Evolutionary conservation across 2,329 filamentous ascomycete species (phyloP), one percentile per base, ranked within the genome.

Genomic region (Corniculantispora saksenae): DNA sequence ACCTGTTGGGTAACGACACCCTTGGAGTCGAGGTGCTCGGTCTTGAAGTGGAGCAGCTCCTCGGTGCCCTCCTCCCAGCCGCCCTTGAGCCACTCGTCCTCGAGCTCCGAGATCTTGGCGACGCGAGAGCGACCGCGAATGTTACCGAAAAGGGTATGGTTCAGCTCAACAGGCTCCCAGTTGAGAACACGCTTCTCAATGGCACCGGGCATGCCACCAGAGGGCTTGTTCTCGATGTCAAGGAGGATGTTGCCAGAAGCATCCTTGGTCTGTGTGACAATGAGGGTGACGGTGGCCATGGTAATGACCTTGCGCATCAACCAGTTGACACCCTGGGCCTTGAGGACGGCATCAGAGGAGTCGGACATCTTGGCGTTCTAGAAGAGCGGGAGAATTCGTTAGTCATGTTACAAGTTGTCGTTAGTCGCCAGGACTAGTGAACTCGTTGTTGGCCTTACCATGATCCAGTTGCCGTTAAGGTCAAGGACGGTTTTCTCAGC

Each of bases 281-380:
- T 66, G 55, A 69, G 51, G 48, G 67, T 66, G 13, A 69, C 51
- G 48, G 60, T 66, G 57, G 63, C 65, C 51, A 65, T 61, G 61
- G 65, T 63, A 63, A 69, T 67, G 60, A 67, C 68, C 63, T 69
- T 69, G 67, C 68, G 68, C 63, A 66, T 67, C 60, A 69, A 48
- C 68, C 68, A 69, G 65, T 66, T 67, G 61, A 69, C 67, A 27
- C 67, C 67, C 61, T 69, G 68, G 32, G 66, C 62, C 63, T 66
- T 67, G 48, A 69, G 68, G 19, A 69, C 61, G 32, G 60, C 63
- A 45, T 69, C 68, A 7, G 66, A 67, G 45, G 66, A 66, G 51
- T 67, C 68, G 27, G 68, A 69, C 29, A 69, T 23, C 29, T 59
- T 60, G 56, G 56, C 50, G 48, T 65, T 65, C 63, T 65, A 32